phyloP scores from a whole-genome alignment of 306 rosid genomes.

The Albizia julibrissin region DNA sequence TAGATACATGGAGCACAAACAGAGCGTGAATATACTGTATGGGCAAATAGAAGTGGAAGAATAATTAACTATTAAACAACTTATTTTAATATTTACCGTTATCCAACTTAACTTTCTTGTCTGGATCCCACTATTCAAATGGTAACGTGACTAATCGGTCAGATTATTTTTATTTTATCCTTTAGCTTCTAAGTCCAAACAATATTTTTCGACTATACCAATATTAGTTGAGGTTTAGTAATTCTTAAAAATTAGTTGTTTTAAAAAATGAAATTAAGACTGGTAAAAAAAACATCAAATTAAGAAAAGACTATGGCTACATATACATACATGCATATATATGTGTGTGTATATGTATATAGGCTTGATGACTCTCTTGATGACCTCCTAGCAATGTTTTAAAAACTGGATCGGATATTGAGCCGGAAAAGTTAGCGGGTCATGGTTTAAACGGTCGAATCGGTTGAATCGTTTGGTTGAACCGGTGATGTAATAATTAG shows the following conservation, averaged over 20 bases:
- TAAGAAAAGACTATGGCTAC: neutral
- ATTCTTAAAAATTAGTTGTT: too few species aligned
- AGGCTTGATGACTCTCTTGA: neutral
- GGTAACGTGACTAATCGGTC: neutral
- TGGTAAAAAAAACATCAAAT: too few species aligned
- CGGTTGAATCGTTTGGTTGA: too few species aligned
- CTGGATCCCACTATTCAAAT: neutral
- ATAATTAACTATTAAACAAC: neutral
- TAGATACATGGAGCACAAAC: neutral
- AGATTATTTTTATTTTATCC: neutral
- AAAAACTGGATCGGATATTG: too few species aligned
- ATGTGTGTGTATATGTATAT: too few species aligned
- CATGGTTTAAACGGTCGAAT: too few species aligned
- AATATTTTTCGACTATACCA: neutral
- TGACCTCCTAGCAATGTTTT: too few species aligned
- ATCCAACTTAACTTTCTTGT: neutral
- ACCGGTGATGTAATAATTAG: too few species aligned
- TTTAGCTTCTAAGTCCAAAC: neutral
- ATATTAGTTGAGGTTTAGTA: too few species aligned
- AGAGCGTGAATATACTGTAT: neutral
- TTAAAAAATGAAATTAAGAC: too few species aligned
- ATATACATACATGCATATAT: too few species aligned
- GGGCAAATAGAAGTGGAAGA: neutral
- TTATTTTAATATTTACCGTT: neutral
- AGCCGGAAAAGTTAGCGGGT: too few species aligned